These are phyloP conservation scores for Fereydounia khargensis DNA, from an alignment of 1,284 basidiomycete species.

Conservation along the genomic window DNA sequence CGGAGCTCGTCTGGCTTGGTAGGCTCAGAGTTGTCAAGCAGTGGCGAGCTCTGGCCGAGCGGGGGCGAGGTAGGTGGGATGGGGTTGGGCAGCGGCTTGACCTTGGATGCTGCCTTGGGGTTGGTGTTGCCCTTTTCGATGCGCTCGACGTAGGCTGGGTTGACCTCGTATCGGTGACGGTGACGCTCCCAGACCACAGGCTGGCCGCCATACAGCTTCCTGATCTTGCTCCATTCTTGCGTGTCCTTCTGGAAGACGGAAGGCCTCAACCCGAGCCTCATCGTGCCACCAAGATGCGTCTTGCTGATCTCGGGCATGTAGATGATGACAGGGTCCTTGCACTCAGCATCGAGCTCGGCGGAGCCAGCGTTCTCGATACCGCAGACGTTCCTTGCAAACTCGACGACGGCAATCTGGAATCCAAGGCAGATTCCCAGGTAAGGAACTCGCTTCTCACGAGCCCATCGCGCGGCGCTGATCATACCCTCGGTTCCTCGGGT, in stretches of 20 bases:
- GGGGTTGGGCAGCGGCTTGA: constrained; percentile 15
- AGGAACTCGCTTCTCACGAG: constrained; percentile 88
- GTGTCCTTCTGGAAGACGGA: constrained; percentile 77
- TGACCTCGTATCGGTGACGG: constrained; percentile 95
- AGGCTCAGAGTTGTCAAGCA: background rate
- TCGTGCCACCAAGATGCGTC: constrained; percentile 97
- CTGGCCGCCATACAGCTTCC: constrained; percentile 80
- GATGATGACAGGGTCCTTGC: constrained; percentile 74
- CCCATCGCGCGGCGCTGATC: constrained; percentile 95
- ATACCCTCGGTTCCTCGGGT: constrained; percentile 92
- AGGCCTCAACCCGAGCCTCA: constrained; percentile 91
- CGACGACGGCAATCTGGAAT: constrained; percentile 94
- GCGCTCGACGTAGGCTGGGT: constrained; percentile 77
- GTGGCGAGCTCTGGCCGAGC: constrained; percentile 16
- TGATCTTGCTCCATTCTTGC: constrained; percentile 61
- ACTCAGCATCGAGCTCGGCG: constrained; percentile 70
- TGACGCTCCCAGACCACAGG: constrained; percentile 93
- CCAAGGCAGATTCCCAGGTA: constrained; percentile 97
- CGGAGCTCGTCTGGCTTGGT: constrained; percentile 36
- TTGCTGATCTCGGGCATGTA: constrained; percentile 99
- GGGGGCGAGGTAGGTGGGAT: constrained; percentile 24
- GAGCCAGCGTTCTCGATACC: constrained; percentile 83
- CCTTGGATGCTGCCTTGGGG: constrained; percentile 10
- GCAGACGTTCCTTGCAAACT: constrained; percentile 87
- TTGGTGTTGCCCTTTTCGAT: constrained; percentile 62